Evolutionary conservation across 306 rosid species (phyloP).

Genomic region (Phaseolus lunatus): DNA sequence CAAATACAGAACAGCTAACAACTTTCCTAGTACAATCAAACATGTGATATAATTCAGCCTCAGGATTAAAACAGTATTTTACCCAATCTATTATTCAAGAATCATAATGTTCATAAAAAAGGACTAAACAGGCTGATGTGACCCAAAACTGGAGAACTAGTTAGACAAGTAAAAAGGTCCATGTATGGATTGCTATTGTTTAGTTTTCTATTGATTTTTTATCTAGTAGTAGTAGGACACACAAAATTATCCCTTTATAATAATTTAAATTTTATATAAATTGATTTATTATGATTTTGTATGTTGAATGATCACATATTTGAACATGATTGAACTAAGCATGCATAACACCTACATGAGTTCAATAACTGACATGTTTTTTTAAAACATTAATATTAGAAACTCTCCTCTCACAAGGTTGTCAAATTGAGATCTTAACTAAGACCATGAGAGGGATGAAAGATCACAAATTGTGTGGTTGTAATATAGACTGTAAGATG

Average conservation of each 20-base stretch:
- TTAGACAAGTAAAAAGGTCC: neutral
- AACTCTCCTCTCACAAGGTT: constrained; percentile 29
- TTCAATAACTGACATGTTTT: neutral
- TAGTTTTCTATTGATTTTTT: neutral
- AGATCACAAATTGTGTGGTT: neutral
- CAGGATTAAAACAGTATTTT: constrained; percentile 1
- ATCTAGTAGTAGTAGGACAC: neutral
- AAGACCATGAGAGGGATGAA: neutral
- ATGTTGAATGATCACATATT: neutral
- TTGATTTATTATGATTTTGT: neutral
- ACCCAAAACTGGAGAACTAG: neutral
- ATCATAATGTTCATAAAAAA: constrained; percentile 1
- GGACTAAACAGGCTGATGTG: neutral
- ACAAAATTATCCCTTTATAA: neutral
- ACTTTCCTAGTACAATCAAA: constrained; percentile 23
- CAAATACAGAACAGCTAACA: constrained; percentile 25
- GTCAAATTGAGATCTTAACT: neutral
- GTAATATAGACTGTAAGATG: neutral
- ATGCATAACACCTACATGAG: neutral
- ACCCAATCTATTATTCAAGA: constrained; percentile 29
- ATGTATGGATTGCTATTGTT: neutral
- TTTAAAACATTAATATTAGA: neutral
- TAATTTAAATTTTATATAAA: neutral
- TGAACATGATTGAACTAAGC: neutral
- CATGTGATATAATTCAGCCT: constrained; percentile 14